phyloP scores from a whole-genome alignment of 2,329 filamentous ascomycete species.

The Xylaria digitata region DNA sequence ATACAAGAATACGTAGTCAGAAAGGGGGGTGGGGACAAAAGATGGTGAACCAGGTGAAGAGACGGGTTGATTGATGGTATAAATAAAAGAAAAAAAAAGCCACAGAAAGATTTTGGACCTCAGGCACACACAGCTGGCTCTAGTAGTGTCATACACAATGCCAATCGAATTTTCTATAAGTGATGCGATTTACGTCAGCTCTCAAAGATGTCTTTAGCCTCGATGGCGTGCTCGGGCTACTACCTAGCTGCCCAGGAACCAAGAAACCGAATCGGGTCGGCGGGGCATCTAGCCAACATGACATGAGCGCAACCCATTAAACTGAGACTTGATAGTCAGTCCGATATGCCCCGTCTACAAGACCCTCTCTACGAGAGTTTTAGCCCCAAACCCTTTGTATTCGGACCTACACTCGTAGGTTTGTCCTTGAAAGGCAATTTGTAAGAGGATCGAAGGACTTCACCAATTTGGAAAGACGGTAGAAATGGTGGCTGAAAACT shows the following conservation, averaged over 20 bases:
- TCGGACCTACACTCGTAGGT: neutral
- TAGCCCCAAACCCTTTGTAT: neutral
- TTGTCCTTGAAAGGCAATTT: slow-evolving; percentile 3
- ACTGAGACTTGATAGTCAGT: slow-evolving; percentile 15
- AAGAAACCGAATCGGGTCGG: slow-evolving; percentile 16
- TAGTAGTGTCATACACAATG: slow-evolving; percentile 6
- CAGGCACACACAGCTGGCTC: slow-evolving; percentile 3
- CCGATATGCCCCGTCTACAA: slow-evolving; percentile 8
- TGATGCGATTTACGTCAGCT: slow-evolving; percentile 30
- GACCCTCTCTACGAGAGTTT: slow-evolving; percentile 8
- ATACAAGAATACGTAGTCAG: neutral
- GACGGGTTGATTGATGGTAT: neutral
- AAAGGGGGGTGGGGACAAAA: neutral
- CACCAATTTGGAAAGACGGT: slow-evolving; percentile 29
- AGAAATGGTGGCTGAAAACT: slow-evolving; percentile 12
- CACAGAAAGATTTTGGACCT: neutral
- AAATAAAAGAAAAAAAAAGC: slow-evolving; percentile 12
- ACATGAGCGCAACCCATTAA: neutral
- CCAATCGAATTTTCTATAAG: slow-evolving; percentile 17
- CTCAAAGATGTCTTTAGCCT: slow-evolving; percentile 40
- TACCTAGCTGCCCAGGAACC: slow-evolving; percentile 42
- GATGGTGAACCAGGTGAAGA: neutral
- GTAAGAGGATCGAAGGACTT: slow-evolving; percentile 19
- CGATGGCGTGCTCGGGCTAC: slow-evolving; percentile 50
- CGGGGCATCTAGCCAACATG: slow-evolving; percentile 24